These are phyloP conservation scores for Madurella mycetomatis DNA, from an alignment of 2,329 filamentous ascomycete genomes.

Conservation along the genomic window DNA sequence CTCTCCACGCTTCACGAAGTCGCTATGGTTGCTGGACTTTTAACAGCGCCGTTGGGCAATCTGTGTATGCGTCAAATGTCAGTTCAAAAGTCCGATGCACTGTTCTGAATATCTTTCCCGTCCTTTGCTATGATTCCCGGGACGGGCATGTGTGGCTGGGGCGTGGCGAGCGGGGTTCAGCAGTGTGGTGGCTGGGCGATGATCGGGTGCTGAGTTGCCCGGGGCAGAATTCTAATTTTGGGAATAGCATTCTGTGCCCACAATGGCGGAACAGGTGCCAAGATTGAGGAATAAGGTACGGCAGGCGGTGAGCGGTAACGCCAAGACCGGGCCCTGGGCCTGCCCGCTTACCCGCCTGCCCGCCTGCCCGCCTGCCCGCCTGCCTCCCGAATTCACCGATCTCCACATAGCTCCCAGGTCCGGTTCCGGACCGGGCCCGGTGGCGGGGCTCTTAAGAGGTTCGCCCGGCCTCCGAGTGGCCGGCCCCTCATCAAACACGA, in stretches of 20 bases:
- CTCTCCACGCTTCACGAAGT: too few relatives aligned
- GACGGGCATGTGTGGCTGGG: neutral
- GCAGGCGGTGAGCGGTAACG: neutral
- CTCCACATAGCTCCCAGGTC: neutral
- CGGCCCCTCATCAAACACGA: neutral
- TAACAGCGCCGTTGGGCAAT: too few relatives aligned
- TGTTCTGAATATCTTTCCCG: neutral
- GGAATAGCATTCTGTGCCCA: constrained; percentile 1
- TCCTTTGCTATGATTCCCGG: too few relatives aligned
- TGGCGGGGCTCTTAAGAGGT: neutral
- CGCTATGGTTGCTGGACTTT: too few relatives aligned
- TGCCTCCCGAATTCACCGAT: neutral
- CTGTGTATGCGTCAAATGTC: neutral
- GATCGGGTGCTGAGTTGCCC: neutral
- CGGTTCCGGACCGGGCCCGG: constrained; percentile 12
- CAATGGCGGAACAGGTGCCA: neutral
- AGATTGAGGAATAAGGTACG: neutral
- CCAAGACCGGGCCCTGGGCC: constrained; percentile 1
- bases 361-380: neutral
- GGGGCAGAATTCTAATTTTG: constrained; percentile 10
- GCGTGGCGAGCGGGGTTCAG: neutral
- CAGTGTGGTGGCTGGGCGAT: constrained; percentile 7
- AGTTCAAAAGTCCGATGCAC: neutral
- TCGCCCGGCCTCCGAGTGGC: neutral
- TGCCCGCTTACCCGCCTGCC: too few relatives aligned